phyloP scores from a whole-genome alignment of 352 stramenopile species.

The Pythium phragmiticola region DNA sequence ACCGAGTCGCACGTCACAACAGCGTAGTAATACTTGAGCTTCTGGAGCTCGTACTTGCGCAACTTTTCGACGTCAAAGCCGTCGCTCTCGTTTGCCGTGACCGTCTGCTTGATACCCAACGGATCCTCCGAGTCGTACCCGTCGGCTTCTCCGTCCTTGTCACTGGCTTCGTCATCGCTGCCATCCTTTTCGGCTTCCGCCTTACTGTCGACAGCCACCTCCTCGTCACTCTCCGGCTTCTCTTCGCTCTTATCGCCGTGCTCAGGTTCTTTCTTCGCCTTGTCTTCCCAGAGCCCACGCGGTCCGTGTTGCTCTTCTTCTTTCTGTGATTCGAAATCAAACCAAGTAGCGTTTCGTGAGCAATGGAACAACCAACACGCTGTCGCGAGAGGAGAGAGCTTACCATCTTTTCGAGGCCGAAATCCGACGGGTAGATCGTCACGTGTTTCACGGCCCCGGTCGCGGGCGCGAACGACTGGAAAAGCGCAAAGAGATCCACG shows the following conservation, averaged over 20 bases:
- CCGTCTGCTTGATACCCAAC: slow-evolving; percentile 64
- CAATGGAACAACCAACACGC: neutral
- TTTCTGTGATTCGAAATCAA: slow-evolving; percentile 42
- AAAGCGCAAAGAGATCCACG: slow-evolving; percentile 94
- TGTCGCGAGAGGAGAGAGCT: neutral
- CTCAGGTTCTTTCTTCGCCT: slow-evolving; percentile 18
- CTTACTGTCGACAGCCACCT: neutral
- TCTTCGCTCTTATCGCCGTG: slow-evolving; percentile 8
- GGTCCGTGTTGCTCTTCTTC: slow-evolving; percentile 78
- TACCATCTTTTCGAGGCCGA: slow-evolving; percentile 93
- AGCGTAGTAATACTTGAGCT: slow-evolving; percentile 98
- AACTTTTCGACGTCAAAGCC: slow-evolving; percentile 95
- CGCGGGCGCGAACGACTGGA: slow-evolving; percentile 92
- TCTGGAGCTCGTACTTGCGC: slow-evolving; percentile 95
- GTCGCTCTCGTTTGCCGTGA: slow-evolving; percentile 52
- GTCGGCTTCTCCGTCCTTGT: slow-evolving; percentile 34
- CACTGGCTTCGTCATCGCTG: slow-evolving; percentile 26
- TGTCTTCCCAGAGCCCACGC: slow-evolving; percentile 56
- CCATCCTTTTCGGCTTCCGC: slow-evolving; percentile 15
- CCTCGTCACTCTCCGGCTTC: slow-evolving; percentile 5
- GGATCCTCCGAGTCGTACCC: slow-evolving; percentile 72
- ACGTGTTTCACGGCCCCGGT: slow-evolving; percentile 90
- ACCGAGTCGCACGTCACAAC: slow-evolving; percentile 93
- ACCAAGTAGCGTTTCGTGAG: neutral
- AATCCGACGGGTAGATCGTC: slow-evolving; percentile 96